A percentile compares a stretch with the other conserved stretches of the same genome.
These are phyloP conservation scores for Auricularia heimuer DNA, from an alignment of 768 basidiomycete genomes.

Conservation along the genomic window DNA sequence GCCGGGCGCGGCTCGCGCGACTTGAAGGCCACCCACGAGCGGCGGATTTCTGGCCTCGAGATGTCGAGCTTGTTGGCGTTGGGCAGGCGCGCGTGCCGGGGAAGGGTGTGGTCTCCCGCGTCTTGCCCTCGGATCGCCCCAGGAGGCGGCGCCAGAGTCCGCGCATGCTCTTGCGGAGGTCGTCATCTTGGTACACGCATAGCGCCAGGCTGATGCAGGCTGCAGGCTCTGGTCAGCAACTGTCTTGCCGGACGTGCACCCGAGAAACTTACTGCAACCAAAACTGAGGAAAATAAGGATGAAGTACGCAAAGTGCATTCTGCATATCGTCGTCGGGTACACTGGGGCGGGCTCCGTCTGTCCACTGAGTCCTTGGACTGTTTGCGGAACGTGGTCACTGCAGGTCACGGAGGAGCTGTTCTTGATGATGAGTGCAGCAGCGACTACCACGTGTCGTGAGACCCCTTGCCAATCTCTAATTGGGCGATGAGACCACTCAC, in stretches of 20 bases:
- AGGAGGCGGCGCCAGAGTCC: too few relatives aligned
- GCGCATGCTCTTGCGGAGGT: too few relatives aligned
- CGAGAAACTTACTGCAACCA: background rate
- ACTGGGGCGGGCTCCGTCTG: background rate
- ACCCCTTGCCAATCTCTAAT: background rate
- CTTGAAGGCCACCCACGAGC: background rate
- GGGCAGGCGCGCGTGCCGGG: background rate
- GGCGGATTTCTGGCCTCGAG: background rate
- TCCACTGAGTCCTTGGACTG: background rate
- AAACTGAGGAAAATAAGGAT: background rate
- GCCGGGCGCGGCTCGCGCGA: background rate
- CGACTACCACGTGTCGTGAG: background rate
- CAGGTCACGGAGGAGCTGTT: background rate
- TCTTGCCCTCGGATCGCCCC: background rate
- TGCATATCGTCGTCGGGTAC: background rate
- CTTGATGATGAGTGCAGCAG: background rate
- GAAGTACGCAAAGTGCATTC: background rate
- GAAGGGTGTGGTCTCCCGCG: background rate
- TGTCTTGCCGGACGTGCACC: too few relatives aligned
- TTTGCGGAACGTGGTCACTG: background rate
- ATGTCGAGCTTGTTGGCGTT: background rate
- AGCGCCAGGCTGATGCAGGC: too few relatives aligned
- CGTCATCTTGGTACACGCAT: too few relatives aligned
- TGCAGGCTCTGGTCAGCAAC: too few relatives aligned
- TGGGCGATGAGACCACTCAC: background rate